Evolutionary conservation across 1,284 basidiomycete genomes (phyloP), one percentile per base, ranked within the genome.

Genomic region (Porogramme epimiltina): DNA sequence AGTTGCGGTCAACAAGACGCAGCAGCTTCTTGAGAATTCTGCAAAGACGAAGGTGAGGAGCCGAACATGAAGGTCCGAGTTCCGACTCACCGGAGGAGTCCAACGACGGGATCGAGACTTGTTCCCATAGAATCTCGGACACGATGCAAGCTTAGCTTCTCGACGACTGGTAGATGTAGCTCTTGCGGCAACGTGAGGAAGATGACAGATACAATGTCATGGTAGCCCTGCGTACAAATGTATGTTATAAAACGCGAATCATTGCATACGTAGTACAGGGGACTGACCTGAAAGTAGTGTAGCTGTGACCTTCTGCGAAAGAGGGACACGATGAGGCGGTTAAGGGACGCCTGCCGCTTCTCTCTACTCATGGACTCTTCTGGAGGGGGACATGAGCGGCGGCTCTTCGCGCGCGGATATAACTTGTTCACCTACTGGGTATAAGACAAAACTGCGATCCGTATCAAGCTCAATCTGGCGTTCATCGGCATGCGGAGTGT

Each of bases 81-180:
- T 9, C 6, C n/a, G 4, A 60, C 75, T 45, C 58, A 89, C 91
- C 87, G 80, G 45, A 98, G 71, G 46, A 94, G 75, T 4, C 92
- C 93, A 45, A 96, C 81, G 42, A 96, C 78, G 3, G 94, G 93
- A 47, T 93, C 90, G 9, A 98, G 78, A 6, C 85, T 87, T 16
- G 75, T 68, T 1, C 93, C 89, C 95, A 97, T 96, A 1, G 91
- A 87, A 68, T 98, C 95, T 47, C 95, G 78, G 3, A 96, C 75
- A 23, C 93, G 74, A 58, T 93, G 87, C 39, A 97, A 71, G 51
- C 89, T 92, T 57, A 97, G 62, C 63, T 90, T 82, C 73, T 89
- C 84, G 45, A 78, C 76, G 56, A 82, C 82, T 18, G 70, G 72
- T 20, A 89, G 64, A 54, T 84, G 81, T 22, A 83, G 54, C 36